Evolutionary conservation across 2,329 filamentous ascomycete species (phyloP), one percentile per base, ranked within the genome.

Genomic region (Aureobasidium sp.): DNA sequence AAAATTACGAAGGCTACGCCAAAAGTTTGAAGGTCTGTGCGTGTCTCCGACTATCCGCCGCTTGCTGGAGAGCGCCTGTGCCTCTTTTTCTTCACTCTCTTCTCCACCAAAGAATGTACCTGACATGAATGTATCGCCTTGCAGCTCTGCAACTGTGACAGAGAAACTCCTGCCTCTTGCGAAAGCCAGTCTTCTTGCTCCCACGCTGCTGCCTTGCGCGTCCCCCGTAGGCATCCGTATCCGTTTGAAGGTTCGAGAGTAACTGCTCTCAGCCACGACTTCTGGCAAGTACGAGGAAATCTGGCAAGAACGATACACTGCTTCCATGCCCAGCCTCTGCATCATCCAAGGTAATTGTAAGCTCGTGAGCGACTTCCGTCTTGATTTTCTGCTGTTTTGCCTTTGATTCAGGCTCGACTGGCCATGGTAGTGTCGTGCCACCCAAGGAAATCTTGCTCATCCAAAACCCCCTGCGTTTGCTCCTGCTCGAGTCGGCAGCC

Each of bases 1-100:
- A 60, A 60, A 60, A 47, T 60, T 51, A 57, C 34, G 51, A 41
- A 41, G 20, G 52, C 52, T 32, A 56, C 41, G 39, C 53, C 53
- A 57, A 34, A 48, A 48, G 32, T 37, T 42, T 44, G 41, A 47
- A 32, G 20, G 55, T 58, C 55, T 23, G 53, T 57, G 53, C 42
- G 5, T 36, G 26, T 27, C 53, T 41, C 53, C 53, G 53, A 57
- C 27, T 57, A 42, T 57, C 53, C 55, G 42, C 42, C 55, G 55
- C 39, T 57, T 23, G 27, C 41, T 57, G 39, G 17, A 27, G 12
- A 57, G 41, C 9, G 37, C 27, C 37, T 55, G 36, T 55, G 36
- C 32, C 32, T 58, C 55, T 58, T 58, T 48, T 58, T 46, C 26
- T 57, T 32, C 39, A 23, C 17, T 23, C n/a, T 29, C 41, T 57